These are phyloP conservation scores for Aspergillus novoparasiticus DNA, from an alignment of 2,329 filamentous ascomycete species.

Conservation along the genomic window DNA sequence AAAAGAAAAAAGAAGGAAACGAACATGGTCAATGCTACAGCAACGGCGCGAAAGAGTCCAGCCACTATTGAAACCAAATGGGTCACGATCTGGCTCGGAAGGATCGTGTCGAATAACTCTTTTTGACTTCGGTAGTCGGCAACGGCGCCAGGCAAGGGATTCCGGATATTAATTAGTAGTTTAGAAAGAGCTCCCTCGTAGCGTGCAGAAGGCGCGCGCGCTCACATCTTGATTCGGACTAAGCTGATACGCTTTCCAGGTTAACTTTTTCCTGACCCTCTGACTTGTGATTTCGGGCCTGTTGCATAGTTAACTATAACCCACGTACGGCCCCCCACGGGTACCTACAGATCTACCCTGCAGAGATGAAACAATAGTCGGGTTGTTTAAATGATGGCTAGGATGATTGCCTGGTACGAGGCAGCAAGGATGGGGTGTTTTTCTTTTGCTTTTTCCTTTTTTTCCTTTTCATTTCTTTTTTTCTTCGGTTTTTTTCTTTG, in stretches of 20 bases:
- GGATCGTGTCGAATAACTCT: constrained; percentile 1
- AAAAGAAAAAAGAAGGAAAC: background rate
- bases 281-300: too few relatives aligned
- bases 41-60: background rate
- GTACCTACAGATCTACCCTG: background rate
- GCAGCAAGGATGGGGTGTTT: background rate
- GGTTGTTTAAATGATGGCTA: background rate
- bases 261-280: background rate
- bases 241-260: background rate
- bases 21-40: background rate
- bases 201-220: background rate
- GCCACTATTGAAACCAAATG: constrained; percentile 2
- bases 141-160: background rate
- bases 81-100: background rate
- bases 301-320: background rate
- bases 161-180: background rate
- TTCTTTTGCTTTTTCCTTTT: background rate
- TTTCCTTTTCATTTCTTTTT: background rate
- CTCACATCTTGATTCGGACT: background rate
- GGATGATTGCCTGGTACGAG: background rate
- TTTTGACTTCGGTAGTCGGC: constrained; percentile 1
- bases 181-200: background rate
- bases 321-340: background rate
- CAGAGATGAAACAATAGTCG: background rate
- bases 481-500: background rate